Evolutionary conservation across 495 filamentous ascomycete genomes (phyloP).

Genomic region (Aspergillus cavernicola): DNA sequence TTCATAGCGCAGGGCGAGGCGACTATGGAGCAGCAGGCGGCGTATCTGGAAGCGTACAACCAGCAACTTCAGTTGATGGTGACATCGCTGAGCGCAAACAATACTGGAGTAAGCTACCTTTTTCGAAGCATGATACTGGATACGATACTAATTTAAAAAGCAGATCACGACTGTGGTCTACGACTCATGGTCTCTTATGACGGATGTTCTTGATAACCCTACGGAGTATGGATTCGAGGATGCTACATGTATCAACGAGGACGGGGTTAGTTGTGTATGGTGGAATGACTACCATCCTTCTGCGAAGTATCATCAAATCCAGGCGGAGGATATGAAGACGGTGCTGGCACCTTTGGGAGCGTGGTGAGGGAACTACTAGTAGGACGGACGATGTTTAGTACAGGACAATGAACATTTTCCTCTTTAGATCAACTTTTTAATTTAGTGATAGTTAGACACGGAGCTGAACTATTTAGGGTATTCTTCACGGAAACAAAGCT

Average conservation of each 20-base stretch:
- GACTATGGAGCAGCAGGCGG: constrained; percentile 22
- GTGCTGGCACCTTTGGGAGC: constrained; percentile 24
- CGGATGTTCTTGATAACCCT: constrained; percentile 51
- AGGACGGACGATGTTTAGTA: neutral
- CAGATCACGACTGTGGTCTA: constrained; percentile 30
- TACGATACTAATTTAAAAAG: no score
- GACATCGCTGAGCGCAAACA: constrained; percentile 17
- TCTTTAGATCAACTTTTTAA: no score
- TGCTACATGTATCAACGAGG: constrained; percentile 29
- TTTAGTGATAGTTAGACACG: no score
- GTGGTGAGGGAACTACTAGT: constrained; percentile 22
- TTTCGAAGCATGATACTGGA: no score
- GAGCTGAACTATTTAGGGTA: no score
- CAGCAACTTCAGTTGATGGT: constrained; percentile 26
- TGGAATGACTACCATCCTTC: constrained; percentile 41
- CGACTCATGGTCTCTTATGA: constrained; percentile 41
- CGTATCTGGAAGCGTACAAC: constrained; percentile 33
- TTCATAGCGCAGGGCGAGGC: constrained; percentile 31
- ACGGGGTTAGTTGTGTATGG: constrained; percentile 36
- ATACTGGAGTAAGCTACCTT: constrained; percentile 23
- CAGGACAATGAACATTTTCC: no score
- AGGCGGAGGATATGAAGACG: constrained; percentile 39
- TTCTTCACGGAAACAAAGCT: no score
- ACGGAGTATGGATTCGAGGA: constrained; percentile 33
- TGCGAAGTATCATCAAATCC: constrained; percentile 32